These are phyloP conservation scores for Psilocybe azurescens DNA, from an alignment of 768 basidiomycete genomes.

Conservation along the genomic window DNA sequence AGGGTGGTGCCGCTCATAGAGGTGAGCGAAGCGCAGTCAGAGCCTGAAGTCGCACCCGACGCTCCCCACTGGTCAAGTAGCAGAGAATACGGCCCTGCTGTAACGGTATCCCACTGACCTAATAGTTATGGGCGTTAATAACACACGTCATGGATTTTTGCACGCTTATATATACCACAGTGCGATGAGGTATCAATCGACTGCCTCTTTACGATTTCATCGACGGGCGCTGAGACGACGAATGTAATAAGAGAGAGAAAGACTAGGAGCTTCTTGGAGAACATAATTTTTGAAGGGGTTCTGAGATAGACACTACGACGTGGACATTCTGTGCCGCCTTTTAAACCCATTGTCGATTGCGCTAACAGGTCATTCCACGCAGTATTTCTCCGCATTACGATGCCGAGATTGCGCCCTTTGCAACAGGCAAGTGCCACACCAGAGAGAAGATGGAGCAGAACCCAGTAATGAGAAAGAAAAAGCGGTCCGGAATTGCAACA, in stretches of 20 bases:
- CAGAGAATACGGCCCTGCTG: constrained; percentile 52
- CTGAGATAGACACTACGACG: neutral
- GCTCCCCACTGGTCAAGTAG: constrained; percentile 54
- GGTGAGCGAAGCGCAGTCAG: constrained; percentile 53
- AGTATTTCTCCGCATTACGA: neutral
- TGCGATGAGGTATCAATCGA: constrained; percentile 42
- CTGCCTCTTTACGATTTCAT: constrained; percentile 32
- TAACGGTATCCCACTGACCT: constrained; percentile 60
- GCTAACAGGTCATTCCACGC: neutral
- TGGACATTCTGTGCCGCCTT: neutral
- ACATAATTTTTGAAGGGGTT: constrained; percentile 11
- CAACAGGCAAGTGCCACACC: neutral
- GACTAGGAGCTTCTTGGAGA: constrained; percentile 31
- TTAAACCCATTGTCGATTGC: neutral
- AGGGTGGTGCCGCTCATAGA: constrained; percentile 46
- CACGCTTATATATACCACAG: constrained; percentile 34
- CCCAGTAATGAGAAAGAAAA: neutral
- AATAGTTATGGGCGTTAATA: neutral
- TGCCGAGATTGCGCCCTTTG: neutral
- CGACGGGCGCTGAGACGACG: constrained; percentile 34
- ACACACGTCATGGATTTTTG: neutral
- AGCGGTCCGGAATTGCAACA: neutral
- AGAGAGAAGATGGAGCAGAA: neutral
- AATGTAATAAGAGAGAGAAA: constrained; percentile 35
- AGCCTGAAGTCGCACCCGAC: constrained; percentile 48